Evolutionary conservation across 2,329 filamentous ascomycete genomes (phyloP), one percentile per base, ranked within the genome.

Genomic region (Xylaria sp.): DNA sequence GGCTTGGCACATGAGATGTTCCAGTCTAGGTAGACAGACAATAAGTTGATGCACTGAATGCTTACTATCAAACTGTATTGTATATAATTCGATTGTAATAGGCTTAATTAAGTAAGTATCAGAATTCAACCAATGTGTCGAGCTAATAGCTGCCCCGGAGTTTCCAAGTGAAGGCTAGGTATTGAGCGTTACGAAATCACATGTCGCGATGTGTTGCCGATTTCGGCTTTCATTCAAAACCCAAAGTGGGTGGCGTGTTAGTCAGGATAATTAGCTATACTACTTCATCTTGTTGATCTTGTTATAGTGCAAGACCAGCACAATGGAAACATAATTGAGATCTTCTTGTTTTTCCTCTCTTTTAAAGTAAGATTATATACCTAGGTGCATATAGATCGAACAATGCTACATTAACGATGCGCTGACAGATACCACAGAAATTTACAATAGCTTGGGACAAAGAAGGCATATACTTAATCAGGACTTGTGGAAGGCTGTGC

Each of bases 141-240:
- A 58, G 39, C 18, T 5, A 43, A 9, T 18, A 58, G 6, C 8
- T 28, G n/a, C 36, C 2, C 13, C 8, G 28, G 36, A 18, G 23
- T 46, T 23, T 58, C 43, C 23, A 58, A 58, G 43, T 28, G 36
- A 43, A 43, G 20, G 39, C 13, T 18, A 6, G 28, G 28, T 36
- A 8, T 33, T 54, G 23, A 15, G 13, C 43, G 46, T 18, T 25
- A 15, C 23, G 36, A 58, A 43, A 43, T 58, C 55, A 18, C 20
- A 58, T 46, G 55, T 31, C 36, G 20, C 20, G 20, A 43, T 25
- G 39, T 43, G 9, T 18, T 28, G 55, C 55, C 55, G 55, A 58
- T 58, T 2, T 58, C 55, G 55, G 55, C 55, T 28, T 28, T 43
- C 39, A 9, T 13, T 3, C n/a, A 8, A 25, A 15, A 7, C 20